Percentiles rank a stretch among this genome's conserved stretches.
phyloP scores from a whole-genome alignment of 2,329 filamentous ascomycete genomes.

The Colletotrichum sp. region DNA sequence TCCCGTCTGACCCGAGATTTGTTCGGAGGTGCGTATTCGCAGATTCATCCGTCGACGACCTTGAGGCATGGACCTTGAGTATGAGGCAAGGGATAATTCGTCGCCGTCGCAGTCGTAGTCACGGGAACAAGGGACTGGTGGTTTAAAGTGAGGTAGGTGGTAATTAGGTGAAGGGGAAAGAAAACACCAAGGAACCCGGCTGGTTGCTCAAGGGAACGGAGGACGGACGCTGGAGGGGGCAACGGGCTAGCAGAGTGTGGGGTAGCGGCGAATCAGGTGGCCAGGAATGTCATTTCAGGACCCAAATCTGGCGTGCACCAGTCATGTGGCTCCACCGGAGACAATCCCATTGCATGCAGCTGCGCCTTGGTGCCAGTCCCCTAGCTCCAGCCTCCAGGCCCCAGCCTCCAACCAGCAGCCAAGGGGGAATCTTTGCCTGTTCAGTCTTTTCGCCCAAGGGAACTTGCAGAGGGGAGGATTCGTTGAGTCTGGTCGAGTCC shows the following conservation, averaged over 20 bases:
- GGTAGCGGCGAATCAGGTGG: conserved; percentile 23
- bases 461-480: background rate
- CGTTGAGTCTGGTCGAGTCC: background rate
- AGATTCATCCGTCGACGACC: background rate
- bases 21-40: background rate
- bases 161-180: background rate
- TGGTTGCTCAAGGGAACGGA: background rate
- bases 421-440: background rate
- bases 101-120: background rate
- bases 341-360: conserved; percentile 10
- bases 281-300: conserved; percentile 13
- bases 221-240: background rate
- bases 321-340: conserved; percentile 21
- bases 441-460: background rate
- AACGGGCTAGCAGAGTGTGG: conserved; percentile 15
- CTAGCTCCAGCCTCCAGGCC: background rate
- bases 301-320: conserved; percentile 12
- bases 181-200: background rate
- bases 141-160: background rate
- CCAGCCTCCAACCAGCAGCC: background rate
- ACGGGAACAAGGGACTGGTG: background rate
- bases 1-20: background rate
- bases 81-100: background rate
- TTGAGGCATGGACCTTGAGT: background rate
- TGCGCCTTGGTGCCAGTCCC: background rate